Conservation (phyloP, 768 basidiomycete genomes). For the Agaricus sinodeliciosus region DNA sequence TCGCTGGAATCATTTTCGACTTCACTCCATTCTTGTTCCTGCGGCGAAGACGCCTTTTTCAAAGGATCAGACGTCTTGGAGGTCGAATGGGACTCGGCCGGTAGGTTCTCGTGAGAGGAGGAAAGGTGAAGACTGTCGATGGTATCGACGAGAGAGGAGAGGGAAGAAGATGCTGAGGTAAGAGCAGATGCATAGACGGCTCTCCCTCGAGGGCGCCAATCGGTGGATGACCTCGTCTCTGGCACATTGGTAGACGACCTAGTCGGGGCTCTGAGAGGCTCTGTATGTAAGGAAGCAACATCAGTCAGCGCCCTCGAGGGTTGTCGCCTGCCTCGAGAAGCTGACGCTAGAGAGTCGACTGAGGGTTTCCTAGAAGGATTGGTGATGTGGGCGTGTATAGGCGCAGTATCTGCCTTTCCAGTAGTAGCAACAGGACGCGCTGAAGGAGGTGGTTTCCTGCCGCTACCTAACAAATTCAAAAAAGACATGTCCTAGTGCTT, state of each 20-base stretch:
- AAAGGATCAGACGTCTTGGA: neutral
- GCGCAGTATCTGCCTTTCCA: neutral
- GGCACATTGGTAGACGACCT: neutral
- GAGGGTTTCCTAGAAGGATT: neutral
- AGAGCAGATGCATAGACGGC: neutral
- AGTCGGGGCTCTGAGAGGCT: neutral
- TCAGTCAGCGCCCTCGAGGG: conserved; percentile 1
- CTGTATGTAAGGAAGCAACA: neutral
- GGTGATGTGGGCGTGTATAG: conserved; percentile 6
- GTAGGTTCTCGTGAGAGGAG: neutral
- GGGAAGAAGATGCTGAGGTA: neutral
- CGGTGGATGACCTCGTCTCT: neutral
- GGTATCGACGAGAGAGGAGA: neutral
- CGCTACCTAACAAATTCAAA: conserved; percentile 1
- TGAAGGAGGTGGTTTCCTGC: neutral
- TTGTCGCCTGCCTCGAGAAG: neutral
- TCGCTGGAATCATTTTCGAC: conserved; percentile 8
- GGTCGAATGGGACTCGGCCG: neutral
- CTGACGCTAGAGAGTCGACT: neutral
- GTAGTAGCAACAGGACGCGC: neutral
- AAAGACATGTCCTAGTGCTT: conserved; percentile 1
- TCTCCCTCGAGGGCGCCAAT: neutral
- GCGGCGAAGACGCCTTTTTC: conserved; percentile 2
- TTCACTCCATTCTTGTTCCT: conserved; percentile 9
- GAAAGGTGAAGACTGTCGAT: neutral